Evolutionary conservation across 345 rosid genomes (phyloP).

Genomic region (Ricinus communis): DNA sequence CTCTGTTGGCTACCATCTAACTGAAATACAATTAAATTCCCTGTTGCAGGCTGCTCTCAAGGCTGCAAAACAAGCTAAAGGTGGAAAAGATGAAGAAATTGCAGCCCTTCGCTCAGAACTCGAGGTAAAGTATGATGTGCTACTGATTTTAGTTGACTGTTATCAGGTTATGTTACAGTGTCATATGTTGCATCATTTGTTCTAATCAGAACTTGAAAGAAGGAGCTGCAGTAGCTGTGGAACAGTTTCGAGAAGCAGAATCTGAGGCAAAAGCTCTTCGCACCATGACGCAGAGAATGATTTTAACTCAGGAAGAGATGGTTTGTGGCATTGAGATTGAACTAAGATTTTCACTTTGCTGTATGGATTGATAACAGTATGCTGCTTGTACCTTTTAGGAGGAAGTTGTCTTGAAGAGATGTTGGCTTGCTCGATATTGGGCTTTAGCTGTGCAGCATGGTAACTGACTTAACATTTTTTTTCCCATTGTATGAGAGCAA

Average conservation of each 20-base stretch:
- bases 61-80: slow-evolving; percentile 73
- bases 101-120: slow-evolving; percentile 69
- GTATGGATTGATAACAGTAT: slow-evolving; percentile 4
- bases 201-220: slow-evolving; percentile 68
- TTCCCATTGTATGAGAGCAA: slow-evolving; percentile 6
- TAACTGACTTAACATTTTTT: slow-evolving; percentile 28
- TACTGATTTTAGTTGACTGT: slow-evolving; percentile 18
- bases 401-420: slow-evolving; percentile 98
- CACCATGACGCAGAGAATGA: slow-evolving; percentile 91
- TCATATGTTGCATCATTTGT: slow-evolving; percentile 14
- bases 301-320: slow-evolving; percentile 90
- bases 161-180: slow-evolving; percentile 25
- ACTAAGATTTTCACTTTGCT: slow-evolving; percentile 16
- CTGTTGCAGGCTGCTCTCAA: slow-evolving; percentile 81
- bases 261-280: slow-evolving; percentile 83
- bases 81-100: slow-evolving; percentile 75
- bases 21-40: slow-evolving; percentile 18
- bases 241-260: slow-evolving; percentile 81
- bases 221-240: slow-evolving; percentile 56
- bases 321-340: slow-evolving; percentile 40
- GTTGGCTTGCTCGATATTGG: slow-evolving; percentile 99
- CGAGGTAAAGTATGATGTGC: slow-evolving; percentile 54
- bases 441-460: slow-evolving; percentile 88
- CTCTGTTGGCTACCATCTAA: background rate
- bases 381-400: slow-evolving; percentile 44